phyloP scores from a whole-genome alignment of 2,329 filamentous ascomycete genomes.

The Diaporthe vaccinii region DNA sequence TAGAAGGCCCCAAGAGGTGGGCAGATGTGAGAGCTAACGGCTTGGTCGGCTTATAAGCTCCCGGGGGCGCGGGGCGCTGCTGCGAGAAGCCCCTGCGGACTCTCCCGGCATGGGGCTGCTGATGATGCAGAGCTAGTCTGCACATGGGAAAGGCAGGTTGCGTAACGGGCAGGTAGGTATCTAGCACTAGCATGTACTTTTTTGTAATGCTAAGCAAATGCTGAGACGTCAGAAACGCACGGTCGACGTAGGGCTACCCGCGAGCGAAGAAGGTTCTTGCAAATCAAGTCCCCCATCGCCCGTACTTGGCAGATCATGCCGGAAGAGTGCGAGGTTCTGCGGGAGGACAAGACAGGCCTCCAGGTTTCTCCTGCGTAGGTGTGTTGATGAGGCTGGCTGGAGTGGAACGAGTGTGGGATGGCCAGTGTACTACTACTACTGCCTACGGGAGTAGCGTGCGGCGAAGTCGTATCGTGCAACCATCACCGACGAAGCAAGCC shows the following conservation, averaged over 20 bases:
- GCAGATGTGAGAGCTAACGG: slow-evolving; percentile 1
- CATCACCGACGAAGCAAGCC: background rate
- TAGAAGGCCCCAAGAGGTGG: slow-evolving; percentile 21
- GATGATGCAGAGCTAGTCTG: slow-evolving; percentile 28
- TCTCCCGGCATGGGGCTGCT: slow-evolving; percentile 2
- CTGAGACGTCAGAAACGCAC: slow-evolving; percentile 31
- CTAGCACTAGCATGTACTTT: background rate
- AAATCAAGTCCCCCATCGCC: background rate
- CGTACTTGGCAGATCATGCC: slow-evolving; percentile 7
- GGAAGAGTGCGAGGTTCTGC: background rate
- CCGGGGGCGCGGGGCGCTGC: background rate
- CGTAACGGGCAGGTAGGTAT: slow-evolving; percentile 20
- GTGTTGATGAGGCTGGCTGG: slow-evolving; percentile 17
- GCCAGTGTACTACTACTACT: background rate
- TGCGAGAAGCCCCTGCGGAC: background rate
- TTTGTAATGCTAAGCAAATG: slow-evolving; percentile 28
- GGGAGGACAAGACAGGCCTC: background rate
- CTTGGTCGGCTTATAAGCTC: slow-evolving; percentile 32
- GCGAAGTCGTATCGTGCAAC: slow-evolving; percentile 17
- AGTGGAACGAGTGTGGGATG: background rate
- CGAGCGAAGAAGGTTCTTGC: slow-evolving; percentile 7
- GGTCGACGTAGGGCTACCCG: slow-evolving; percentile 11
- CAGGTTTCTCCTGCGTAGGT: background rate
- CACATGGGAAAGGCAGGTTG: slow-evolving; percentile 16
- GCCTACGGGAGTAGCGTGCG: background rate